Base-by-base conservation (phyloP, 2,329 filamentous ascomycete genomes). In the Stachybotrys chartarum region DNA sequence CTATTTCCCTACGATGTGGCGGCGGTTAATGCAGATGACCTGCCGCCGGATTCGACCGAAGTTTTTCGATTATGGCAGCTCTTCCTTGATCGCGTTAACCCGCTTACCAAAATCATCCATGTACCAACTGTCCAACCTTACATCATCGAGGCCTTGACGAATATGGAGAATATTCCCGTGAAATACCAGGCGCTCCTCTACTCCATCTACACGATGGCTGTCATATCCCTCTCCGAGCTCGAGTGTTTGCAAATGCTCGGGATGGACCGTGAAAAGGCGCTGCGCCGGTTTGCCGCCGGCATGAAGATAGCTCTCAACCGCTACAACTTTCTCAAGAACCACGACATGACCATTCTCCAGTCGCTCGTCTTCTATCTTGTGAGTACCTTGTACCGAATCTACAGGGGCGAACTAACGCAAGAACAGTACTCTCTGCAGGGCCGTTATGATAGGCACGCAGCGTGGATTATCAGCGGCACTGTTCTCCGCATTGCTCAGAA, bases 61-160 rank as follows among this genome's bases (percentile, higher is more conserved):
- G 81, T 88, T 30, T 85, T 89, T 63, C 78, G 79, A 52, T 76
- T 93, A 6, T 93, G 89, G 89, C 86, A 91, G 66, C 75, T 83
- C 8, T 91, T 86, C 60, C 72, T 91, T 6, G 84, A 90, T 51
- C 85, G 89, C 58, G 84, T 92, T 55, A 88, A 92, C 62, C 88
- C 88, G 0, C 68, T 91, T 50, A 82, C 84, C 60, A 92, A 91
- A 66, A 72, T 83, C 50, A 83, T 90, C 30, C 89, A 93, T 65
- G 80, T 86, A 1, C 88, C 88, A 0, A 84, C 84, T 0, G 69
- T 90, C 5, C 85, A 91, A 63, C 78, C 80, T 2, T 78, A 81
- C 50, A 74, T 91, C 7, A 77, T 87, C 44, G 81, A 88, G 56
- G 85, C 85, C 2, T 80, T 79, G 1, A 77, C 77, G 16, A 78